phyloP scores from a whole-genome alignment of 2,329 filamentous ascomycete genomes.

The Fusarium nisikadoi region DNA sequence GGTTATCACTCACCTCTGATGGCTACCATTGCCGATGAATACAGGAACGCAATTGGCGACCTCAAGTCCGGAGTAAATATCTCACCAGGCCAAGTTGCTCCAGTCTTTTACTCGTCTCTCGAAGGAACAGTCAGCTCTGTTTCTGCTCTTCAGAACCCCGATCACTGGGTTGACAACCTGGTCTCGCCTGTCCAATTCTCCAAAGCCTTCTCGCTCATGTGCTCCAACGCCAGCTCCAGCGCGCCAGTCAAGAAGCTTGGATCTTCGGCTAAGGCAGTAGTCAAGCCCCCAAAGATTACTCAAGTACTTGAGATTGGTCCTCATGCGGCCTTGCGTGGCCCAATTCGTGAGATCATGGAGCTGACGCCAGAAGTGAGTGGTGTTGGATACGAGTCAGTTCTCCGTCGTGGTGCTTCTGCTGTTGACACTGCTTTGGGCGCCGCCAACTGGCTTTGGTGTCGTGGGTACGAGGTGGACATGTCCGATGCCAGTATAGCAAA shows the following conservation, averaged over 20 bases:
- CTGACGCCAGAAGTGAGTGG: background rate
- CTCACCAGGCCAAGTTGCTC: background rate
- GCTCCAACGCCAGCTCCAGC: background rate
- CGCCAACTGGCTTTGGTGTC: slow-evolving; percentile 30
- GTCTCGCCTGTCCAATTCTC: slow-evolving; percentile 57
- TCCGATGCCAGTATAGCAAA: background rate
- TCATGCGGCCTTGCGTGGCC: slow-evolving; percentile 41
- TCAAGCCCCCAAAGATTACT: background rate
- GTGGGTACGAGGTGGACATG: slow-evolving; percentile 22
- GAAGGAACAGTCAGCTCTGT: background rate
- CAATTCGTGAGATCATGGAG: slow-evolving; percentile 39
- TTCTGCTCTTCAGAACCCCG: slow-evolving; percentile 51
- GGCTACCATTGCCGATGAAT: slow-evolving; percentile 32
- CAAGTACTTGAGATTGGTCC: slow-evolving; percentile 44
- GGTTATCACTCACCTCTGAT: slow-evolving; percentile 64
- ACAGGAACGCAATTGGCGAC: background rate
- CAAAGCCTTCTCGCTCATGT: slow-evolving; percentile 8
- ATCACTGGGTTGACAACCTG: slow-evolving; percentile 59
- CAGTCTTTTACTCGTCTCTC: slow-evolving; percentile 18
- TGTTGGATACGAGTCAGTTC: slow-evolving; percentile 25
- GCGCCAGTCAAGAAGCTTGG: background rate
- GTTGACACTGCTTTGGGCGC: slow-evolving; percentile 15
- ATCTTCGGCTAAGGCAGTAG: background rate
- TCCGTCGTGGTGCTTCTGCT: slow-evolving; percentile 21
- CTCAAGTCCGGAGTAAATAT: background rate